phyloP scores from a whole-genome alignment of 179 eudicot genomes.

The Corrigiola litoralis region DNA sequence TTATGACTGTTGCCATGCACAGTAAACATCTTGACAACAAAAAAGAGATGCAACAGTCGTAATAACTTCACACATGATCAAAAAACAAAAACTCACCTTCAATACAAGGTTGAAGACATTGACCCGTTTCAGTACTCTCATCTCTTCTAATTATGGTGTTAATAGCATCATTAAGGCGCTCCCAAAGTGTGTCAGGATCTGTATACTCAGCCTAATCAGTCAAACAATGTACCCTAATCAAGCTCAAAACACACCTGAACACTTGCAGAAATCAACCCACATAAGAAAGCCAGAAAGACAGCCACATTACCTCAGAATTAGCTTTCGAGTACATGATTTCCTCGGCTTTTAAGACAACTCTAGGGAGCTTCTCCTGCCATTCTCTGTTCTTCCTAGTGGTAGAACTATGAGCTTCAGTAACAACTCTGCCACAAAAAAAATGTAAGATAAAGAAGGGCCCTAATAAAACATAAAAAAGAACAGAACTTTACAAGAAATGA shows the following conservation, averaged over 20 bases:
- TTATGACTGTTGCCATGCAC: conserved; percentile 5
- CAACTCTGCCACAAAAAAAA: no score
- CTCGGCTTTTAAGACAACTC: conserved; percentile 81
- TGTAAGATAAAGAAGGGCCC: no score
- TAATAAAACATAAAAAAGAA: no score
- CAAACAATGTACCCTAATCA: conserved; percentile 20
- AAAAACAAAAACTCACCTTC: conserved; percentile 54
- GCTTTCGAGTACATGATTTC: conserved; percentile 97
- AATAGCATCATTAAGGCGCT: conserved; percentile 79
- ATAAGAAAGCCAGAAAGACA: neutral
- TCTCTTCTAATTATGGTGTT: conserved; percentile 83
- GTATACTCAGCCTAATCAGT: conserved; percentile 69
- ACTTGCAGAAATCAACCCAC: neutral
- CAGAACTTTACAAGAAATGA: no score
- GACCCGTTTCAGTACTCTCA: conserved; percentile 68
- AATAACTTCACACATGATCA: no score
- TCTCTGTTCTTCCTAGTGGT: conserved; percentile 65
- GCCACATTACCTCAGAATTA: conserved; percentile 72
- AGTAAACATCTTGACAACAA: no score
- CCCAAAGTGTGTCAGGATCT: conserved; percentile 78
- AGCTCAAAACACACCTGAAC: neutral
- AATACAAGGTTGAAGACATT: conserved; percentile 81
- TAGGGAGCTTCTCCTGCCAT: conserved; percentile 88
- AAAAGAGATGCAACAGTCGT: conserved; percentile 10
- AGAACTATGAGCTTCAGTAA: conserved; percentile 49